These are phyloP conservation scores for Karstenula rhodostoma DNA, from an alignment of 2,329 filamentous ascomycete genomes.

Conservation along the genomic window DNA sequence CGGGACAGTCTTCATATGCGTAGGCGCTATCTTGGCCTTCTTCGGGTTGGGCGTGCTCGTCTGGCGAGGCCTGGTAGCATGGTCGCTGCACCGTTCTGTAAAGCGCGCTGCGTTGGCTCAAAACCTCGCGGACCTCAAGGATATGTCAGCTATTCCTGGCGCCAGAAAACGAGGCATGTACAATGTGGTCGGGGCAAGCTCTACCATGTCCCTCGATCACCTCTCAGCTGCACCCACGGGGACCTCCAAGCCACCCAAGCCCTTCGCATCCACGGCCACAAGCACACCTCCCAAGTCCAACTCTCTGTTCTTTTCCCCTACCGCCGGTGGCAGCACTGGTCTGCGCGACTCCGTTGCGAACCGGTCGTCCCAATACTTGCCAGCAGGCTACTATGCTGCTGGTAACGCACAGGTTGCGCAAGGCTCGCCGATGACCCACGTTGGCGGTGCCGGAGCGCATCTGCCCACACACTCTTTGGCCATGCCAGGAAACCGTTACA, in stretches of 20 bases:
- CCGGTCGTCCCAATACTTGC: slow-evolving; percentile 82
- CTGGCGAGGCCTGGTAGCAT: slow-evolving; percentile 89
- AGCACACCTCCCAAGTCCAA: slow-evolving; percentile 39
- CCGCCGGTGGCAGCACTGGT: slow-evolving; percentile 67
- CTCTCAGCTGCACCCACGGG: slow-evolving; percentile 48
- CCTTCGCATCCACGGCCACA: slow-evolving; percentile 36
- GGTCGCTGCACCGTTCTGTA: slow-evolving; percentile 90
- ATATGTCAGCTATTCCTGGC: slow-evolving; percentile 56
- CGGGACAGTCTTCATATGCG: slow-evolving; percentile 94
- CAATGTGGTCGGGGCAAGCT: slow-evolving; percentile 58
- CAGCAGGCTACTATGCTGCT: slow-evolving; percentile 89
- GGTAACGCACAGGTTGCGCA: slow-evolving; percentile 61
- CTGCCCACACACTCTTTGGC: slow-evolving; percentile 41
- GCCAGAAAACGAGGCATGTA: slow-evolving; percentile 51
- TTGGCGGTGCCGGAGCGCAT: slow-evolving; percentile 47
- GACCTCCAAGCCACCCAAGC: slow-evolving; percentile 39
- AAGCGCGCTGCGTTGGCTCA: slow-evolving; percentile 82
- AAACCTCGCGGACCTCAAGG: slow-evolving; percentile 74
- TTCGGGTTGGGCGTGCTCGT: slow-evolving; percentile 81
- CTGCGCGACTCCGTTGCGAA: slow-evolving; percentile 58
- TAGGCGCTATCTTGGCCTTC: slow-evolving; percentile 86
- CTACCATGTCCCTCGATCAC: slow-evolving; percentile 65
- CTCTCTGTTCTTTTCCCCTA: slow-evolving; percentile 94
- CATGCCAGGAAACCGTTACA: slow-evolving; percentile 44
- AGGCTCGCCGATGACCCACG: slow-evolving; percentile 52